These are phyloP conservation scores for Aspergillus quadricinctus DNA, from an alignment of 2,329 filamentous ascomycete species.

Conservation along the genomic window DNA sequence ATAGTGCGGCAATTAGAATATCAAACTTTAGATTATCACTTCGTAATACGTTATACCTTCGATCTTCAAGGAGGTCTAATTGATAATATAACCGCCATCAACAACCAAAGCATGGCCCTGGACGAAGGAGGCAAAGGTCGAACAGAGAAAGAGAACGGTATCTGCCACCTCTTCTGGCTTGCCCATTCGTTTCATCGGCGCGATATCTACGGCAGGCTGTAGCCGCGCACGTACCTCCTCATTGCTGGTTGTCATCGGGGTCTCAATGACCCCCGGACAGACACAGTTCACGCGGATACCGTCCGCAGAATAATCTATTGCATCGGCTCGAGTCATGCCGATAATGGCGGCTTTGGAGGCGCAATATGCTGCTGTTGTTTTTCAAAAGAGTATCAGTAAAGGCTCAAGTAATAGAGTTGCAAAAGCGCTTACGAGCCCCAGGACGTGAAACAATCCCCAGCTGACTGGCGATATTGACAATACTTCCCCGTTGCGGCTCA, in stretches of 20 bases:
- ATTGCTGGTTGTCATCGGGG: slow-evolving; percentile 43
- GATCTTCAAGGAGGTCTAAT: slow-evolving; percentile 8
- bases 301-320: slow-evolving; percentile 51
- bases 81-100: slow-evolving; percentile 51
- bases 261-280: slow-evolving; percentile 44
- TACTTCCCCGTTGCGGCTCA: slow-evolving; percentile 42
- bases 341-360: slow-evolving; percentile 57
- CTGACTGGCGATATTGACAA: slow-evolving; percentile 53
- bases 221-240: slow-evolving; percentile 38
- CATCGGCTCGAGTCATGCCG: slow-evolving; percentile 54
- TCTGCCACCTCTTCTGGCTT: slow-evolving; percentile 48
- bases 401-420: neutral
- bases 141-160: slow-evolving; percentile 48
- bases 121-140: slow-evolving; percentile 47
- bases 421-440: slow-evolving; percentile 38
- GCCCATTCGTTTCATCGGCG: slow-evolving; percentile 51
- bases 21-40: neutral
- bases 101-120: slow-evolving; percentile 52
- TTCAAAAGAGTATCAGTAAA: neutral
- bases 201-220: slow-evolving; percentile 42
- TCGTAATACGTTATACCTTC: neutral
- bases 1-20: too few species aligned
- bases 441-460: slow-evolving; percentile 49
- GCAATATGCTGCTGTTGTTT: slow-evolving; percentile 49
- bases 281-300: slow-evolving; percentile 32